A percentile compares a stretch with the other conserved stretches of the same genome.
Conservation (phyloP, 1,284 basidiomycete species). For the Schizophyllum commune region DNA sequence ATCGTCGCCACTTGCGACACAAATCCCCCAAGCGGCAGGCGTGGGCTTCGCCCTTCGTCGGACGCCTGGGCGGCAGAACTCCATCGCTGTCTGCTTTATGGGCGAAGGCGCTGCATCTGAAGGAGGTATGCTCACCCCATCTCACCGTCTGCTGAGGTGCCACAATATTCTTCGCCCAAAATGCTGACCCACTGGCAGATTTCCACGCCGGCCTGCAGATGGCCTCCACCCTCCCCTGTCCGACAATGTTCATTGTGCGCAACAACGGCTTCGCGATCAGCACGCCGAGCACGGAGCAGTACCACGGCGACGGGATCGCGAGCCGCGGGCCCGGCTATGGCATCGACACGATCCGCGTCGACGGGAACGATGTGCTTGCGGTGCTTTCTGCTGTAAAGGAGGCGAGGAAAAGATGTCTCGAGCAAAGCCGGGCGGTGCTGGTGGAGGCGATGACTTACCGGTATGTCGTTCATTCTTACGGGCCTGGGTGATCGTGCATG, state of each 20-base stretch:
- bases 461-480: constrained; percentile 28
- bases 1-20: constrained; percentile 89
- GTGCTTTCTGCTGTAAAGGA: constrained; percentile 79
- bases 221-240: constrained; percentile 68
- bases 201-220: constrained; percentile 75
- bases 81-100: constrained; percentile 86
- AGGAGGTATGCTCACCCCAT: constrained; percentile 33
- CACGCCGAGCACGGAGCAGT: constrained; percentile 87
- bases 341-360: constrained; percentile 84
- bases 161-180: neutral
- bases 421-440: constrained; percentile 76
- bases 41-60: constrained; percentile 86
- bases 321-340: constrained; percentile 92
- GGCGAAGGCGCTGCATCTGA: constrained; percentile 81
- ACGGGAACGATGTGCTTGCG: constrained; percentile 91
- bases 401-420: constrained; percentile 70
- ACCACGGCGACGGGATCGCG: constrained; percentile 89
- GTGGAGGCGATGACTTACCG: constrained; percentile 93
- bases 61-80: constrained; percentile 61
- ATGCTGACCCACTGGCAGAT: constrained; percentile 26
- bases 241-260: constrained; percentile 69
- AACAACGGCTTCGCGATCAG: constrained; percentile 95
- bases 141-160: neutral
- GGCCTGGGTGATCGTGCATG: too few relatives aligned
- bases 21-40: constrained; percentile 94